Evolutionary conservation across 306 rosid genomes (phyloP).

Genomic region (Rosa chinensis): DNA sequence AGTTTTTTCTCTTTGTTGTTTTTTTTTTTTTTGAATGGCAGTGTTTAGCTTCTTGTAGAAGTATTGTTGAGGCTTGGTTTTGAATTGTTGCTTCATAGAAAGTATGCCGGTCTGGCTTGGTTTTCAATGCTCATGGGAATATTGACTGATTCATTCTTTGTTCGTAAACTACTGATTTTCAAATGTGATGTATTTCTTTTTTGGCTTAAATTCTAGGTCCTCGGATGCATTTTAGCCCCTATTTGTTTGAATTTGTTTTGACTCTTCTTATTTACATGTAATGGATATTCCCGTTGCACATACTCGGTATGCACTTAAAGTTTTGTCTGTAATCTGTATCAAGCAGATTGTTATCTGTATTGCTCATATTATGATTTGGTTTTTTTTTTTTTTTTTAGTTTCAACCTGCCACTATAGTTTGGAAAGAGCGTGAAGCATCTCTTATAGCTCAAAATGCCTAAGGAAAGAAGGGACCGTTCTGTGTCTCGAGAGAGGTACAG

Average conservation of each 20-base stretch:
- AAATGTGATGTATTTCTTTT: not conserved
- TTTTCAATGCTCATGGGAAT: not conserved
- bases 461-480: constrained; percentile 90
- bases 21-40: too few species aligned
- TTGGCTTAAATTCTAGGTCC: not conserved
- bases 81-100: not conserved
- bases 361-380: not conserved
- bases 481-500: constrained; percentile 66
- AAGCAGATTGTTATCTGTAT: not conserved
- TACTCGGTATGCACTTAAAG: not conserved
- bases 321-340: not conserved
- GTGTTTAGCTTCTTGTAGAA: not conserved
- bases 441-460: constrained; percentile 59
- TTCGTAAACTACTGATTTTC: not conserved
- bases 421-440: constrained; percentile 17
- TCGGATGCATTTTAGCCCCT: not conserved
- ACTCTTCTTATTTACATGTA: not conserved
- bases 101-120: not conserved
- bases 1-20: not conserved
- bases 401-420: constrained; percentile 2
- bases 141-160: not conserved
- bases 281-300: not conserved
- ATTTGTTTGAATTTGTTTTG: not conserved
- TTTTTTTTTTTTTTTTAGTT: constrained; percentile 8
- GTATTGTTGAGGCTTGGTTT: not conserved